These are phyloP conservation scores for Catunica adiposa DNA, from an alignment of 2,329 filamentous ascomycete genomes.

Conservation along the genomic window DNA sequence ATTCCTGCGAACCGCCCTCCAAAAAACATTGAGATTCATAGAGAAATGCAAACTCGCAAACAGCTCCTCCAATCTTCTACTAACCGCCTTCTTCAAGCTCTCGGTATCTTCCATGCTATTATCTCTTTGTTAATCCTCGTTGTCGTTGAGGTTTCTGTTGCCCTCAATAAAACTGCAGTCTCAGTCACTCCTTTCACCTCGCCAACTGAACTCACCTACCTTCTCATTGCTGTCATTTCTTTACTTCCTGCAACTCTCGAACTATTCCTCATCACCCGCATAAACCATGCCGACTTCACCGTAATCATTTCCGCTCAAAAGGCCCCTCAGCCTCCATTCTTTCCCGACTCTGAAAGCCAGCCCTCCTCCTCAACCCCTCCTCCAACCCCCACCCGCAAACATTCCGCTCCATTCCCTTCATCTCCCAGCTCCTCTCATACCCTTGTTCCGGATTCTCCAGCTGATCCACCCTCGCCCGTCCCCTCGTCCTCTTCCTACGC, in stretches of 20 bases:
- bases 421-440: not conserved
- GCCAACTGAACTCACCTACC: not conserved
- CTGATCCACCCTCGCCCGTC: not conserved
- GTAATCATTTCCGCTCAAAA: conserved; percentile 2
- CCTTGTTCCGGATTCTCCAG: not conserved
- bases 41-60: not conserved
- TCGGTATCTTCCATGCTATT: not conserved
- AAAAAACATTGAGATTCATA: not conserved
- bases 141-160: not conserved
- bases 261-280: not conserved
- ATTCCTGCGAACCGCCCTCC: conserved; percentile 5
- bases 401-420: too few relatives aligned
- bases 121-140: not conserved
- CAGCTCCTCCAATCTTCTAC: not conserved
- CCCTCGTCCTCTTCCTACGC: not conserved
- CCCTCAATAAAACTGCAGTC: not conserved
- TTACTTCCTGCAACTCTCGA: not conserved
- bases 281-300: conserved; percentile 2
- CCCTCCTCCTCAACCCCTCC: not conserved
- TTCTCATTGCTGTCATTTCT: not conserved
- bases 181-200: not conserved
- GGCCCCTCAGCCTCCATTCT: not conserved
- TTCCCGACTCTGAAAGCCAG: not conserved
- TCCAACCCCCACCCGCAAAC: not conserved
- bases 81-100: not conserved